Evolutionary conservation across 495 filamentous ascomycete species (phyloP), one percentile per base, ranked within the genome.

Genomic region (Trichocladium uniseriatum): DNA sequence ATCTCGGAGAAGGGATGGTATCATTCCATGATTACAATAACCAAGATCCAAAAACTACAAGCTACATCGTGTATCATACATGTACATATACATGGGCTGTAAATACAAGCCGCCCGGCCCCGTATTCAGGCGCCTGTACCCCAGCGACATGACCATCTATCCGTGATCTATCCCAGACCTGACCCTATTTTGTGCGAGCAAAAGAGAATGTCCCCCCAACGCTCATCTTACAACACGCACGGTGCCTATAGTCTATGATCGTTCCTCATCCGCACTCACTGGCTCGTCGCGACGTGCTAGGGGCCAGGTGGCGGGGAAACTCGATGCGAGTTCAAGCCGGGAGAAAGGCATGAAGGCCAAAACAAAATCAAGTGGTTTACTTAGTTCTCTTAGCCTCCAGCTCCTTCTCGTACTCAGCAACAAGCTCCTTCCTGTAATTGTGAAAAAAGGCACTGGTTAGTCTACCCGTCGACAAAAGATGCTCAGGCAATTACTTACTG

Each of bases 341-440:
- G 24, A 27, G 24, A 27, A 27, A 4, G 3, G 3, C 24, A 27
- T 27, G 4, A 27, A 27, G 24, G 24, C 24, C 24, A 4, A 4
- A 8, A 27, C 8, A 3, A 27, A 4, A 8, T 3, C 8, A 8
- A 27, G 3, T 27, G 24, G n/a, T 46, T 60, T 68, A 72, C 58
- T 73, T 73, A 14, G 61, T 69, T 34, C 72, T 77, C 66, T 83
- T 82, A 51, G 82, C 84, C 51, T 81, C 82, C 61, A 85, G 78
- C 62, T 83, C 83, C 78, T 95, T 94, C 66, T 90, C 70, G 70
- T 95, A 79, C 72, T 90, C 89, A 48, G 81, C 80, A 29, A 97
- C 71, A 42, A 99, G 74, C 67, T 97, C 94, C 69, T 86, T 95
- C 70, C 81, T 85, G 53, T 49, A 58, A 28, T 31, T 31, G 32